Percentiles rank a stretch among this genome's conserved stretches.
phyloP scores from a whole-genome alignment of 495 filamentous ascomycete genomes.

The Usnea hakonensis region DNA sequence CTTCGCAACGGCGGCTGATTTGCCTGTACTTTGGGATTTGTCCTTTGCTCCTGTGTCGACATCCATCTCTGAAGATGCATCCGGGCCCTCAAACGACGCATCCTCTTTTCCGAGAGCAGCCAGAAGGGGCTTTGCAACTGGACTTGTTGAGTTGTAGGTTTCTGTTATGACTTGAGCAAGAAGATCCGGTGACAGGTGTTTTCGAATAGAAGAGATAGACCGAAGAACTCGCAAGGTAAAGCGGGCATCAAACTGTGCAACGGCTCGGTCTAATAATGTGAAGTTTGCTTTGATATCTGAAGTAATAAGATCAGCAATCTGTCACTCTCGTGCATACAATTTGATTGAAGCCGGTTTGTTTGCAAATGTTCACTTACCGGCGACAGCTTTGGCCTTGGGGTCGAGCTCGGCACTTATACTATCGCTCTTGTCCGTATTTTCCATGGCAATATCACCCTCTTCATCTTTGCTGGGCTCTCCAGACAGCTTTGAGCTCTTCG shows the following conservation, averaged over 20 bases:
- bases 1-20: constrained; percentile 40
- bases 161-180: constrained; percentile 73
- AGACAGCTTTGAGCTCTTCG: constrained; percentile 62
- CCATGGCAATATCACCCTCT: constrained; percentile 72
- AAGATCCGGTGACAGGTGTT: constrained; percentile 74
- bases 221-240: constrained; percentile 90
- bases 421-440: constrained; percentile 50
- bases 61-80: constrained; percentile 61
- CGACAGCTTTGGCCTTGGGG: constrained; percentile 57
- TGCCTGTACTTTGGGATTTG: constrained; percentile 24
- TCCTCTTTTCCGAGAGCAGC: constrained; percentile 55
- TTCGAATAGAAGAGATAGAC: constrained; percentile 91
- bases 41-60: constrained; percentile 60
- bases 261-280: constrained; percentile 80
- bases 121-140: constrained; percentile 61
- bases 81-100: constrained; percentile 48
- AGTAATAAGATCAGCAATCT: constrained; percentile 16
- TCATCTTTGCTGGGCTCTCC: constrained; percentile 49
- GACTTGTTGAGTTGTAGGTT: constrained; percentile 59
- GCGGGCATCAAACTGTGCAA: constrained; percentile 86
- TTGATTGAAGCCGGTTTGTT: not conserved
- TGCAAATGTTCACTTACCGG: constrained; percentile 33
- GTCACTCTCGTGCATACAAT: not conserved
- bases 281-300: constrained; percentile 93
- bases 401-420: constrained; percentile 52